These are phyloP conservation scores for Rubroboletus pulcherrimus DNA, from an alignment of 768 basidiomycete genomes.

Conservation along the genomic window DNA sequence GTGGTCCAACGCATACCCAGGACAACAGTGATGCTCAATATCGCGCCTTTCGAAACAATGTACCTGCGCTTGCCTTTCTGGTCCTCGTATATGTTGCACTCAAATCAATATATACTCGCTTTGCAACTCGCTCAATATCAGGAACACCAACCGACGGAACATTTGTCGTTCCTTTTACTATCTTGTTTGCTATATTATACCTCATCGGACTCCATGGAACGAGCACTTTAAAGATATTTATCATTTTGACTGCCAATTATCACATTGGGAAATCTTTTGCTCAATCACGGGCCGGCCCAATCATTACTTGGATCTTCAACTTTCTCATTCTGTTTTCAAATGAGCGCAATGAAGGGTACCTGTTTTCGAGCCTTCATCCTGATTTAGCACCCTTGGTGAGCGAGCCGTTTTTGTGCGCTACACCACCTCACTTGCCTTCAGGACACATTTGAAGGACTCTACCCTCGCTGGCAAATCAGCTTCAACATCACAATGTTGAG, in stretches of 20 bases:
- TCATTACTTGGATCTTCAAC: constrained; percentile 79
- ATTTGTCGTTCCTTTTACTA: constrained; percentile 53
- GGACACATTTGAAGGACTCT: constrained; percentile 69
- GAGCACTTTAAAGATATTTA: constrained; percentile 71
- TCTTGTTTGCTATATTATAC: constrained; percentile 59
- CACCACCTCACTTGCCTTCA: constrained; percentile 27
- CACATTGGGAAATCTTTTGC: constrained; percentile 46
- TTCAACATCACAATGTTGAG: constrained; percentile 98
- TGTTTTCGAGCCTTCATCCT: constrained; percentile 53
- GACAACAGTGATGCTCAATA: constrained; percentile 94
- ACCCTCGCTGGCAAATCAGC: constrained; percentile 88
- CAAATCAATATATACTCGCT: constrained; percentile 47
- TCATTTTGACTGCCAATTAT: constrained; percentile 72
- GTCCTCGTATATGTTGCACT: constrained; percentile 50
- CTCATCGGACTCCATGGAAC: constrained; percentile 77
- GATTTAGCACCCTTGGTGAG: constrained; percentile 60
- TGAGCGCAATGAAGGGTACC: constrained; percentile 72
- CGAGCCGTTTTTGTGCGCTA: constrained; percentile 1
- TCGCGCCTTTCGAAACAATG: constrained; percentile 77
- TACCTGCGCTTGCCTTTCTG: constrained; percentile 57
- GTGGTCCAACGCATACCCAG: constrained; percentile 37
- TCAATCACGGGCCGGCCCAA: constrained; percentile 43
- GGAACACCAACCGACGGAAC: constrained; percentile 28
- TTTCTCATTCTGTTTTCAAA: constrained; percentile 69
- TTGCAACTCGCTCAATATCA: constrained; percentile 20